Evolutionary conservation across 495 filamentous ascomycete species (phyloP).

Genomic region (Xylaria acuta): DNA sequence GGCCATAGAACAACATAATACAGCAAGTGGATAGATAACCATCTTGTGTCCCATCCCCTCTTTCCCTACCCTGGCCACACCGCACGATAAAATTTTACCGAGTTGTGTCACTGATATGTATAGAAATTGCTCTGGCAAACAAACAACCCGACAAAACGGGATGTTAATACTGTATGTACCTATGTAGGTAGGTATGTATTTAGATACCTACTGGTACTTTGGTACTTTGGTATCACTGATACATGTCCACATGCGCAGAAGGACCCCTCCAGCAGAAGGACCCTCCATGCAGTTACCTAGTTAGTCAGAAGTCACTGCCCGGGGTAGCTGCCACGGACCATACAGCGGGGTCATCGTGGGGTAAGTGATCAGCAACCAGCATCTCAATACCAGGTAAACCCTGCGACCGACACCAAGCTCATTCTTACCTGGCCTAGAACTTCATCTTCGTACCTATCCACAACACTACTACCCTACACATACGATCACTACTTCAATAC

Average conservation of each 20-base stretch:
- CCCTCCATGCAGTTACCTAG: neutral
- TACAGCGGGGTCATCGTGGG: constrained; percentile 10
- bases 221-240: no score
- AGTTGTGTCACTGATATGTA: neutral
- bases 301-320: neutral
- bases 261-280: no score
- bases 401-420: neutral
- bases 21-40: neutral
- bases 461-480: constrained; percentile 1
- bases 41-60: neutral
- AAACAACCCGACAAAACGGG: neutral
- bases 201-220: no score
- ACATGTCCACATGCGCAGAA: no score
- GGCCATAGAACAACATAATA: neutral
- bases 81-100: neutral
- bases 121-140: neutral
- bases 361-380: neutral
- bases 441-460: neutral
- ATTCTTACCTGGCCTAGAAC: neutral
- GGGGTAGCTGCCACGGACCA: neutral
- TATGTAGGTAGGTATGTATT: no score
- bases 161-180: no score
- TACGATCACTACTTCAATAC: neutral
- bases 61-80: neutral
- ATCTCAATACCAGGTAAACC: neutral